These are phyloP conservation scores for Bathelium albidoporum DNA, from an alignment of 495 filamentous ascomycete genomes.

Conservation along the genomic window DNA sequence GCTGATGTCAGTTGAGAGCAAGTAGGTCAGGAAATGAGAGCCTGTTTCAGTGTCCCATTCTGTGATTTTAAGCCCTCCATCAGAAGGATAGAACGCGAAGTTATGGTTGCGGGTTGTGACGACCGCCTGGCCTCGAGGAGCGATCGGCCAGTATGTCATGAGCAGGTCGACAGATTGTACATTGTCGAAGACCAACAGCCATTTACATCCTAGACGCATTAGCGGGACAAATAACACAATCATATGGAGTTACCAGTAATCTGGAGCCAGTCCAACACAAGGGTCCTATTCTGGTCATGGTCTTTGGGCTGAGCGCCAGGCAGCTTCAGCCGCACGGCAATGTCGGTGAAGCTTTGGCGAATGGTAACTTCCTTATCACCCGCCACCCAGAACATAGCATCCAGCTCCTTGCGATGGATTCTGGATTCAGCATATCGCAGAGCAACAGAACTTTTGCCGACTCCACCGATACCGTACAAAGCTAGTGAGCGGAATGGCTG, in stretches of 20 bases:
- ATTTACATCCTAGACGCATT: background rate
- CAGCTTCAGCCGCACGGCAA: constrained; percentile 17
- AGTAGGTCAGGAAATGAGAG: background rate
- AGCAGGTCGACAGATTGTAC: background rate
- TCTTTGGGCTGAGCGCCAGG: constrained; percentile 16
- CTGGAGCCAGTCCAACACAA: background rate
- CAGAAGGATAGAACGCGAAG: background rate
- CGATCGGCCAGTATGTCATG: background rate
- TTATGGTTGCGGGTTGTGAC: background rate
- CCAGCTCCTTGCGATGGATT: background rate
- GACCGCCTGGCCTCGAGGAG: background rate
- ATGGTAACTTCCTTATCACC: constrained; percentile 16
- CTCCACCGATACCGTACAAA: background rate
- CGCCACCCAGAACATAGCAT: background rate
- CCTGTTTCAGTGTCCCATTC: background rate
- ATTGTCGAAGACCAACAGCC: background rate
- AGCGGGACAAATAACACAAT: background rate
- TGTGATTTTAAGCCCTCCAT: background rate
- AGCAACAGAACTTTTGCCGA: background rate
- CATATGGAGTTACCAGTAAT: background rate
- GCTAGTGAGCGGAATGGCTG: background rate
- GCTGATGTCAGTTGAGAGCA: background rate
- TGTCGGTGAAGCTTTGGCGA: constrained; percentile 23
- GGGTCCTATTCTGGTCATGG: background rate
- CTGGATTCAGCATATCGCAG: background rate